Conservation (phyloP, 768 basidiomycete species). For the Podaxis sp. region DNA sequence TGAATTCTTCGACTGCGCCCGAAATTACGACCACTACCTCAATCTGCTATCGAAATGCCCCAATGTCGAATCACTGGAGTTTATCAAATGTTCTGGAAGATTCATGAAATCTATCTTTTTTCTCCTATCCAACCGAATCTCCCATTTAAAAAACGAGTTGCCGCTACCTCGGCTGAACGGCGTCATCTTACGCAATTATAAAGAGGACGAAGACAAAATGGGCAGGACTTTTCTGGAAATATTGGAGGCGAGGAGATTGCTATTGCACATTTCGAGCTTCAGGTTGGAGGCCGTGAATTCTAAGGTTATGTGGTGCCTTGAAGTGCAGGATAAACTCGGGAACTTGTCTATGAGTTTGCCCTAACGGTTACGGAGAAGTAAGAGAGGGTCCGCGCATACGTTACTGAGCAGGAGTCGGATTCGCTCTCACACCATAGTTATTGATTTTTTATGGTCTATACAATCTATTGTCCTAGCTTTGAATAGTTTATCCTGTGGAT, state of each 20-base stretch:
- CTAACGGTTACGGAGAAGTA: not conserved
- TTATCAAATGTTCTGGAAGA: not conserved
- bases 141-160: not conserved
- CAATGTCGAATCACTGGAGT: not conserved
- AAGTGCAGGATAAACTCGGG: not conserved
- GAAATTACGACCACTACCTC: not conserved
- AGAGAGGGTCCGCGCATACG: not conserved
- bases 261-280: not conserved
- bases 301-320: not conserved
- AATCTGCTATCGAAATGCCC: not conserved
- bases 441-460: not conserved
- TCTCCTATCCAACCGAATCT: not conserved
- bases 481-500: not conserved
- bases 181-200: not conserved
- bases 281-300: not conserved
- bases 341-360: not conserved
- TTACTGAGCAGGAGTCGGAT: not conserved
- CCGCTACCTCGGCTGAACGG: not conserved
- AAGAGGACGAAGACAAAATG: not conserved
- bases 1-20: not conserved
- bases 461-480: not conserved
- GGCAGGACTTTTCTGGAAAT: not conserved
- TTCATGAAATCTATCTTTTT: not conserved
- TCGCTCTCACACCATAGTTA: not conserved
- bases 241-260: not conserved